Conservation (phyloP, 345 rosid species). For the Laguncularia racemosa region DNA sequence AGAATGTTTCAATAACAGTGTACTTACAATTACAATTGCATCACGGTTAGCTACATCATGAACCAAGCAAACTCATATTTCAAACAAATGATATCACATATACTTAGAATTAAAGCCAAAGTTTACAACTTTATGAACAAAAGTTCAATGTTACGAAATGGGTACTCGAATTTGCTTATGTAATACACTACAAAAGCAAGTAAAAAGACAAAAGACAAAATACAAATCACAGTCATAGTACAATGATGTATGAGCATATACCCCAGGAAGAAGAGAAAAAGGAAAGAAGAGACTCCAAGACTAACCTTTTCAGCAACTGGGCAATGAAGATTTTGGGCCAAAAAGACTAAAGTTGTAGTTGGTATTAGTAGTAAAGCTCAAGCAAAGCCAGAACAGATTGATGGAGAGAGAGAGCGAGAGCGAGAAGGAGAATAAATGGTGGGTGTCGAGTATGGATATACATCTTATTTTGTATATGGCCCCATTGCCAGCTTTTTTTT, state of each 20-base stretch:
- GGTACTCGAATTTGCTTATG: background rate
- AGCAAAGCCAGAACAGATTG: constrained; percentile 19
- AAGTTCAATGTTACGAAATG: constrained; percentile 7
- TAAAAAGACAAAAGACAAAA: too few relatives aligned
- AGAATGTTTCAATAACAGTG: too few relatives aligned
- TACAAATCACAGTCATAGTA: background rate
- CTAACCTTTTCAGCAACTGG: constrained; percentile 15
- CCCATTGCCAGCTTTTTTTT: constrained; percentile 28
- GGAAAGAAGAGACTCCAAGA: constrained; percentile 7
- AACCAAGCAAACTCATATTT: too few relatives aligned
- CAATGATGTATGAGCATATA: constrained; percentile 15
- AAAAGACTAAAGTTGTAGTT: constrained; percentile 7
- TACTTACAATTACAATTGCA: too few relatives aligned
- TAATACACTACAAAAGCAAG: too few relatives aligned
- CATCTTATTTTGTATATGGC: constrained; percentile 14
- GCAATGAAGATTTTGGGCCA: constrained; percentile 16
- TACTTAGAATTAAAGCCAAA: constrained; percentile 13
- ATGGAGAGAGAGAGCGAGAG: background rate
- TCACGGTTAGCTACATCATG: too few relatives aligned
- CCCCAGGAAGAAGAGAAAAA: constrained; percentile 11
- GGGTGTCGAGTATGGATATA: constrained; percentile 21
- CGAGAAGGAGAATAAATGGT: constrained; percentile 17
- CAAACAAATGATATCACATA: constrained; percentile 3
- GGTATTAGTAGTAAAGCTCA: constrained; percentile 36
- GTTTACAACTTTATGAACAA: constrained; percentile 13